phyloP scores from a whole-genome alignment of 768 basidiomycete genomes.

The Hirschioporus abietinus region DNA sequence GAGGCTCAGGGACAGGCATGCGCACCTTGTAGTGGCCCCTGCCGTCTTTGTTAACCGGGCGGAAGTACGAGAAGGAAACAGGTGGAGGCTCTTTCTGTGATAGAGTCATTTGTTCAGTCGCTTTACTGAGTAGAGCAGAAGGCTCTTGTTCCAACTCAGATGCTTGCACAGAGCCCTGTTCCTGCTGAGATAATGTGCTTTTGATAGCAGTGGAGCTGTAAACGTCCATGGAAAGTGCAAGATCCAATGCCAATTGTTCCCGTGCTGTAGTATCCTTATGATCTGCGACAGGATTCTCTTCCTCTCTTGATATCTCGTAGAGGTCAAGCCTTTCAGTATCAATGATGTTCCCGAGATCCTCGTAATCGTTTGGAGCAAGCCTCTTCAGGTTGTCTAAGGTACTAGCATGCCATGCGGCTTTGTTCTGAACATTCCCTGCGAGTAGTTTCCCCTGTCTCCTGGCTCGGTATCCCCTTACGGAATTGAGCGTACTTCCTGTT shows the following conservation, averaged over 20 bases:
- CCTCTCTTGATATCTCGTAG: not conserved
- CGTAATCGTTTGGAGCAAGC: slow-evolving; percentile 34
- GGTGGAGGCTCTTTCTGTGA: slow-evolving; percentile 46
- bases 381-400: slow-evolving; percentile 40
- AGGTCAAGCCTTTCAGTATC: slow-evolving; percentile 17
- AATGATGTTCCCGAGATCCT: slow-evolving; percentile 28
- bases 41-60: slow-evolving; percentile 34
- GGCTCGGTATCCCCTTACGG: slow-evolving; percentile 46
- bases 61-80: slow-evolving; percentile 58
- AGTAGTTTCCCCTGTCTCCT: slow-evolving; percentile 45
- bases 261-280: slow-evolving; percentile 49
- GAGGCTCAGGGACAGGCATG: slow-evolving; percentile 15
- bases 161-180: not conserved
- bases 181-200: not conserved
- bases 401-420: slow-evolving; percentile 50
- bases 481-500: slow-evolving; percentile 46
- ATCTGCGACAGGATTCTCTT: slow-evolving; percentile 12
- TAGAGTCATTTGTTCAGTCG: slow-evolving; percentile 43
- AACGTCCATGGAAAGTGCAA: slow-evolving; percentile 52
- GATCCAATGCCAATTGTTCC: slow-evolving; percentile 59
- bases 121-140: slow-evolving; percentile 38
- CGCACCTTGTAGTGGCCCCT: slow-evolving; percentile 18
- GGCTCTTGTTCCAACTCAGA: not conserved
- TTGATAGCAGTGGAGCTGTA: slow-evolving; percentile 18
- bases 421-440: slow-evolving; percentile 28